Base-by-base conservation (phyloP, 169 alveolate genomes). In the Plasmodium adleri region DNA sequence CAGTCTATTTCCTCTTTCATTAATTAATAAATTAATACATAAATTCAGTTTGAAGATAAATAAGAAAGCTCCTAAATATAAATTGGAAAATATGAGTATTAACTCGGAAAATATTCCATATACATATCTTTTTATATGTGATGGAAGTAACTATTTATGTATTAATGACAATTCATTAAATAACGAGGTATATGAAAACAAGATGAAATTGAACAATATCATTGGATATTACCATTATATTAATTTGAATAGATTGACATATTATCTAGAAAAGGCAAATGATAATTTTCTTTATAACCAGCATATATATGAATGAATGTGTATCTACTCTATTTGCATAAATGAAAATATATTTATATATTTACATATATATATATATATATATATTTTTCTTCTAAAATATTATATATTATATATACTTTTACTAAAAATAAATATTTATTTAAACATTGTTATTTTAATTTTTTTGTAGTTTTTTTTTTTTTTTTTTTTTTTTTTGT, bases 161-260 rank as follows among this genome's bases (percentile, higher is more conserved):
- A 60, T 80, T 47, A 80, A 80, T 50, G 90, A 80, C n/a, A 68
- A 80, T 60, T 80, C 90, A 1, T 47, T 68, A 49, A 45, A 32
- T 3, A 67, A 63, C 7, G 50, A 68, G 59, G 43, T 73, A 22
- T 58, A 56, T 62, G 58, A 47, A 68, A 39, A 43, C 9, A 67
- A 28, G 70, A 62, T 80, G 17, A 58, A 52, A 49, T 12, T 80
- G 26, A 80, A 80, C 90, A 80, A 80, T 67, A 24, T 68, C 45
- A 54, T 80, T 1, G 90, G 90, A 3, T 80, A 80, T 20, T 80
- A 80, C 45, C 90, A 80, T 62, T 80, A 80, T 52, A 67, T 80
- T 49, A 80, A 80, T 72, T 80, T 80, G 43, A 80, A 80, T 50
- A 67, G 90, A 20, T 80, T 80, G 59, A 49, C 90, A n/a, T 68